phyloP scores from a whole-genome alignment of 148 eudicot species.

The Polygonum maritimum region DNA sequence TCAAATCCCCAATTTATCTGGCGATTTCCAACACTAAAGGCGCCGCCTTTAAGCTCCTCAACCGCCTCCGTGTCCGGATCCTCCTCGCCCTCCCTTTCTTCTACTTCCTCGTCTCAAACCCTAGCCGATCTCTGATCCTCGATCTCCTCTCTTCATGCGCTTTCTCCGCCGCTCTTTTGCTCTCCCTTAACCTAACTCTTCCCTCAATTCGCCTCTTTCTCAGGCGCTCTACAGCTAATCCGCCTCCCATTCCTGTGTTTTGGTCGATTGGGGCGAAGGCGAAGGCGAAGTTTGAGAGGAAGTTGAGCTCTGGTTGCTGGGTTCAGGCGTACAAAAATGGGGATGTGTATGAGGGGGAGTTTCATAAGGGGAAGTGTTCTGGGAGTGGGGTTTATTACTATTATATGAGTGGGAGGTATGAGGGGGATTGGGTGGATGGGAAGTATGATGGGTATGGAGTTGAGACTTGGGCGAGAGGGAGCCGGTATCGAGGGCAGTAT shows the following conservation, averaged over 20 bases:
- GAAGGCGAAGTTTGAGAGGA: constrained; percentile 45
- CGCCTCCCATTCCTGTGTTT: constrained; percentile 47
- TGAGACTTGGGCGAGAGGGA: constrained; percentile 94
- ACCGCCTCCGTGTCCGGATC: constrained; percentile 29
- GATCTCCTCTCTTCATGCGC: constrained; percentile 85
- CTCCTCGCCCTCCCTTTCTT: constrained; percentile 60
- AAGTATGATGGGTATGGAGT: constrained; percentile 94
- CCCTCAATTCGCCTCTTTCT: constrained; percentile 73
- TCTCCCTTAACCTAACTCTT: constrained; percentile 72
- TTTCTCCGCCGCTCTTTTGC: constrained; percentile 71
- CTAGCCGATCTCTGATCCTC: constrained; percentile 58
- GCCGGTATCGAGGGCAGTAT: constrained; percentile 82
- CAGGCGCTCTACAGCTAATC: constrained; percentile 22
- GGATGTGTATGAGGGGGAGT: constrained; percentile 91
- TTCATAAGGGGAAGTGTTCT: constrained; percentile 81
- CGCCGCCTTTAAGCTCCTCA: constrained; percentile 27
- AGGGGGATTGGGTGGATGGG: constrained; percentile 98
- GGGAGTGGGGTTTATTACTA: constrained; percentile 94
- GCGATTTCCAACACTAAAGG: constrained; percentile 30
- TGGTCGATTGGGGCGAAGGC: constrained; percentile 86
- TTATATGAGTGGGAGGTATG: constrained; percentile 89
- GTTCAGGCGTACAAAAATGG: constrained; percentile 81
- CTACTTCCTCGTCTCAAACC: constrained; percentile 74
- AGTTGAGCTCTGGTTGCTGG: constrained; percentile 57
- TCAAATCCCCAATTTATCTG: constrained; percentile 45